Evolutionary conservation across 225 moss, liverwort and hornwort genomes (phyloP).

Genomic region (Pleurozium schreberi): DNA sequence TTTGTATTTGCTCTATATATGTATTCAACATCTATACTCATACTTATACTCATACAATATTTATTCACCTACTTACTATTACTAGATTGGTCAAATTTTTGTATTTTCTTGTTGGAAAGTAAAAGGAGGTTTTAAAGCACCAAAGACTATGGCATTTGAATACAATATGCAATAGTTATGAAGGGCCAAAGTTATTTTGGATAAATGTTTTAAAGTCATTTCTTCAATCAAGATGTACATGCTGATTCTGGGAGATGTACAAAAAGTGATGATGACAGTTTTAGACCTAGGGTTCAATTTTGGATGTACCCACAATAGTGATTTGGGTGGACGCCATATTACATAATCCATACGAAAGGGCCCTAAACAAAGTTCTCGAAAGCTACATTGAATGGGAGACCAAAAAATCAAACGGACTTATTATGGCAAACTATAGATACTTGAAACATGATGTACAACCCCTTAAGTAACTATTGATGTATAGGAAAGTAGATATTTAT

Average conservation of each 20-base stretch:
- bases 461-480: too few relatives aligned
- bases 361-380: too few relatives aligned
- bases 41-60: too few relatives aligned
- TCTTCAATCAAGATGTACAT: neutral
- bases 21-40: neutral
- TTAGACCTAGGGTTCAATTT: neutral
- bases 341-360: accelerated
- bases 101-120: neutral
- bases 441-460: too few relatives aligned
- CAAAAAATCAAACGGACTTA: too few relatives aligned
- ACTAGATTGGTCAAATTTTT: neutral
- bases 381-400: too few relatives aligned
- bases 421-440: too few relatives aligned
- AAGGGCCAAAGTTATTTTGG: too few relatives aligned
- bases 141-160: neutral
- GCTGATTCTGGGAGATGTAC: neutral
- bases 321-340: neutral
- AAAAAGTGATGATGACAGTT: neutral
- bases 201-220: neutral
- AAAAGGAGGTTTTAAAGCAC: accelerated
- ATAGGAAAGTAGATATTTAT: too few relatives aligned
- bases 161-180: neutral
- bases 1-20: neutral
- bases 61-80: too few relatives aligned
- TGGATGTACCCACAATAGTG: accelerated